Evolutionary conservation across 768 basidiomycete genomes (phyloP), one percentile per base, ranked within the genome.

Genomic region (Gloeostereum incarnatum): DNA sequence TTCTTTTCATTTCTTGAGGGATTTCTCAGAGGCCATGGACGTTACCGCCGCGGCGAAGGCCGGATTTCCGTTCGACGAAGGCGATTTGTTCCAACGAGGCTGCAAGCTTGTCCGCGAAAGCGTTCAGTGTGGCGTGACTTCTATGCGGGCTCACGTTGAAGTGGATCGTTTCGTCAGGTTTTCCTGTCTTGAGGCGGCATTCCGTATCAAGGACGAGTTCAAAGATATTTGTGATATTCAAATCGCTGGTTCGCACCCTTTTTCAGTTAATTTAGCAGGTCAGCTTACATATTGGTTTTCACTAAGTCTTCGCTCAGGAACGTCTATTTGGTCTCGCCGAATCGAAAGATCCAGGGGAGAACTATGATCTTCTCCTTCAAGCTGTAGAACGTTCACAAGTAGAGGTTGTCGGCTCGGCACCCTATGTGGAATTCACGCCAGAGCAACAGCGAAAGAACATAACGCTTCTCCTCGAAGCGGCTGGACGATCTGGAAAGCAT

Each of bases 71-170:
- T 42, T 55, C 27, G 51, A 66, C 42, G 35, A 48, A 14, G 59
- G 58, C 13, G 75, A 76, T 50, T 56, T 79, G 14, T 65, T 73
- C 42, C 49, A 45, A 38, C 68, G 79, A 27, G 77, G 78, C 3
- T 61, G 60, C 19, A 65, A 66, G 36, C 58, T 81, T 14, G 69
- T 81, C 43, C 53, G 62, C 26, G 69, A 77, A 49, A 78, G 75
- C 47, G 59, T 80, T 35, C 65, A 71, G 47, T 64, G 65, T 38
- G 76, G 78, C n/a, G 76, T 78, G 29, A 81, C 78, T 20, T 59
- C 63, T 10, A 79, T 78, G 68, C 71, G 75, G 13, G 77, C 78
- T n/a, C 78, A 75, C 51, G 75, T 81, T 34, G 78, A 81, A 55
- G 68, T 78, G 8, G 80, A 81, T 49, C 56, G 52, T 2, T 60